phyloP scores from a whole-genome alignment of 352 stramenopile species.

The Pilasporangium apinafurcum region DNA sequence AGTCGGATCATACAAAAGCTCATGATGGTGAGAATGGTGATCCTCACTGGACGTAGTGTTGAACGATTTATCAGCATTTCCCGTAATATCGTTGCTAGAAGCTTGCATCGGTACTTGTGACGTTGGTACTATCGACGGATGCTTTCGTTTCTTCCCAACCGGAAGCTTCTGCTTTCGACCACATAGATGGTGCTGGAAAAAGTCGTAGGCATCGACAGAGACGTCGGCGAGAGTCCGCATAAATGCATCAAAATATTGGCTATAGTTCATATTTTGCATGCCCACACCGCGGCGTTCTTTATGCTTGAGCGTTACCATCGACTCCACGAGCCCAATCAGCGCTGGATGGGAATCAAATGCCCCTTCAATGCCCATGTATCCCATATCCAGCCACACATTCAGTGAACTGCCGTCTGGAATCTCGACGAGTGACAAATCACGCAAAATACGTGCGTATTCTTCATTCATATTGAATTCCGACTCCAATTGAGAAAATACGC shows the following conservation, averaged over 20 bases:
- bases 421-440: slow-evolving; percentile 46
- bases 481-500: slow-evolving; percentile 45
- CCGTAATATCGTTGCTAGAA: too few relatives aligned
- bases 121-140: background rate
- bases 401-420: slow-evolving; percentile 28
- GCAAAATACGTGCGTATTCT: slow-evolving; percentile 37
- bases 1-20: slow-evolving; percentile 14
- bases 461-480: slow-evolving; percentile 51
- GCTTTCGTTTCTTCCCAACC: slow-evolving; percentile 28
- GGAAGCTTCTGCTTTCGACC: slow-evolving; percentile 48
- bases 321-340: slow-evolving; percentile 57
- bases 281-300: slow-evolving; percentile 72
- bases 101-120: background rate
- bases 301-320: slow-evolving; percentile 67
- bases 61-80: background rate
- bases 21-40: background rate
- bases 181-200: slow-evolving; percentile 69
- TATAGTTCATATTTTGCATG: slow-evolving; percentile 80
- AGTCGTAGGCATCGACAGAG: slow-evolving; percentile 50
- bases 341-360: slow-evolving; percentile 57
- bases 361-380: slow-evolving; percentile 56
- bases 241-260: slow-evolving; percentile 53
- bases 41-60: background rate
- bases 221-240: slow-evolving; percentile 53
- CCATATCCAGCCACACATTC: slow-evolving; percentile 62